phyloP scores from a whole-genome alignment of 2,329 filamentous ascomycete genomes.

The Shiraia bambusicola region DNA sequence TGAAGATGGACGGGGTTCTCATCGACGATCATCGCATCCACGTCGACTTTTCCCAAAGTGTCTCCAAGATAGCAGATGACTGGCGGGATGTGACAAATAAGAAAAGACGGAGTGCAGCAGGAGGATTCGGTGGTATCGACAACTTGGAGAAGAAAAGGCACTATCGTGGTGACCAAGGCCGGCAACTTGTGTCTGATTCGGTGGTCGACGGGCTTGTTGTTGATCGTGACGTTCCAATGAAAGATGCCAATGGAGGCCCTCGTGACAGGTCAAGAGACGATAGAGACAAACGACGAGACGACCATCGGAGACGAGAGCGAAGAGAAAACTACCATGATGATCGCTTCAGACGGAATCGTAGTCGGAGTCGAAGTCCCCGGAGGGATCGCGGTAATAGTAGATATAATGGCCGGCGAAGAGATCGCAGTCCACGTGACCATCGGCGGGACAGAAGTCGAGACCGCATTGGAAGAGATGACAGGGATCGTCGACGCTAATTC shows the following conservation, averaged over 20 bases:
- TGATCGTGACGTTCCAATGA: slow-evolving; percentile 23
- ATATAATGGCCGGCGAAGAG: slow-evolving; percentile 28
- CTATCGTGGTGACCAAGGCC: slow-evolving; percentile 55
- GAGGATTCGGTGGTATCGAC: slow-evolving; percentile 88
- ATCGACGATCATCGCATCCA: slow-evolving; percentile 98
- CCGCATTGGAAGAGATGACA: slow-evolving; percentile 44
- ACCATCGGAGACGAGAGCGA: slow-evolving; percentile 36
- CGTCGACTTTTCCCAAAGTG: slow-evolving; percentile 97
- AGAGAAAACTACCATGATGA: slow-evolving; percentile 42
- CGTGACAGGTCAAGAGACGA: slow-evolving; percentile 10
- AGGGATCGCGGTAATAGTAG: slow-evolving; percentile 35
- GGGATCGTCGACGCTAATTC: slow-evolving; percentile 37
- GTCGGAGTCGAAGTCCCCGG: slow-evolving; percentile 31
- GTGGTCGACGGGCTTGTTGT: slow-evolving; percentile 36
- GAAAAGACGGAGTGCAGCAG: slow-evolving; percentile 65
- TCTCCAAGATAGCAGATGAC: slow-evolving; percentile 78
- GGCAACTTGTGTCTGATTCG: slow-evolving; percentile 35
- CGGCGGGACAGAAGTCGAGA: slow-evolving; percentile 43
- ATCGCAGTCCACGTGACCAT: slow-evolving; percentile 38
- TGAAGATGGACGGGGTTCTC: slow-evolving; percentile 97
- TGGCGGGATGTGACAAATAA: slow-evolving; percentile 86
- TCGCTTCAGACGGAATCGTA: slow-evolving; percentile 43
- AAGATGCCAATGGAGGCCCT: slow-evolving; percentile 9
- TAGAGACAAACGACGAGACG: slow-evolving; percentile 43
- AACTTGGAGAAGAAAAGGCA: slow-evolving; percentile 88